Evolutionary conservation across 2,329 filamentous ascomycete species (phyloP).

Genomic region (Acephala macrosclerotiorum): DNA sequence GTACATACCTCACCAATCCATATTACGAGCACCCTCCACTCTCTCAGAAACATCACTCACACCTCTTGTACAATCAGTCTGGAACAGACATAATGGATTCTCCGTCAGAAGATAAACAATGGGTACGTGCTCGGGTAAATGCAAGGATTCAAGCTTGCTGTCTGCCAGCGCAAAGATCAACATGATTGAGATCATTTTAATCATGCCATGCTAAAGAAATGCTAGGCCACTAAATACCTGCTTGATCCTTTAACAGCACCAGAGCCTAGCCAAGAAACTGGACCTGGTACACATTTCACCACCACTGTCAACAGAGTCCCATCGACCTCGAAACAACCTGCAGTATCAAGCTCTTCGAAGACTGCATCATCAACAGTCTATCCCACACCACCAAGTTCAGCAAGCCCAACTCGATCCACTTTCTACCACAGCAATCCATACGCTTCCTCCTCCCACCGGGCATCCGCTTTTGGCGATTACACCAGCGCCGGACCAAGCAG

Average conservation of each 20-base stretch:
- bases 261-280: conserved; percentile 72
- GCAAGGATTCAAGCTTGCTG: conserved; percentile 29
- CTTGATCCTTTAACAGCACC: conserved; percentile 74
- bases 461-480: conserved; percentile 42
- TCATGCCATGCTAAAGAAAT: conserved; percentile 15
- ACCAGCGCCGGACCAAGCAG: conserved; percentile 30
- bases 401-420: conserved; percentile 56
- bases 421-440: conserved; percentile 56
- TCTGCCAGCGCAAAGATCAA: conserved; percentile 21
- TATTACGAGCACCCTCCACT: background rate
- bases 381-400: conserved; percentile 61
- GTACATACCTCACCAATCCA: background rate
- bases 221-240: conserved; percentile 69
- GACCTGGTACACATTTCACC: conserved; percentile 60
- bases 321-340: conserved; percentile 44
- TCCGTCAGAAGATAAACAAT: conserved; percentile 53
- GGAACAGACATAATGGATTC: conserved; percentile 33
- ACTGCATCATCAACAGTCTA: conserved; percentile 39
- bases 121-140: conserved; percentile 47
- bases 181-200: conserved; percentile 17
- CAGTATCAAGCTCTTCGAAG: conserved; percentile 25
- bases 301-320: conserved; percentile 45
- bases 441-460: conserved; percentile 38
- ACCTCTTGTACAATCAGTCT: background rate
- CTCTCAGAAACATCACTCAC: background rate